phyloP scores from a whole-genome alignment of 169 alveolate species.

The Plasmodium sp. region DNA sequence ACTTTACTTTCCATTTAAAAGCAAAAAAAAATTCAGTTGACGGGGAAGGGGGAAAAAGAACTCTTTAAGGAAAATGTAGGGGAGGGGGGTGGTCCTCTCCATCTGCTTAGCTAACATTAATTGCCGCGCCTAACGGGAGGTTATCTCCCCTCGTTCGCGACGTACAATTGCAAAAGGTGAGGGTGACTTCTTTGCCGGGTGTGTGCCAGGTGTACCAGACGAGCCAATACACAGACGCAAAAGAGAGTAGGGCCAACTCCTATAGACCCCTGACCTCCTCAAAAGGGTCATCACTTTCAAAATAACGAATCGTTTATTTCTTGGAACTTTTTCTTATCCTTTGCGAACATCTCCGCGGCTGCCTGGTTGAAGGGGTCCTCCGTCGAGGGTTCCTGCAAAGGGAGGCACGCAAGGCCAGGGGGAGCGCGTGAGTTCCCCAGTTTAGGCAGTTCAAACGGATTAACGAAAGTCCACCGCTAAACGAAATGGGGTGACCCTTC shows the following conservation, averaged over 20 bases:
- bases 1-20: not conserved
- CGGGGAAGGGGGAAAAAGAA: not conserved
- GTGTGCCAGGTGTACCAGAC: not conserved
- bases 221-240: not conserved
- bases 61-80: too few species aligned
- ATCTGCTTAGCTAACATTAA: not conserved
- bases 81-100: not conserved
- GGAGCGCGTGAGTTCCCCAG: not conserved
- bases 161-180: not conserved
- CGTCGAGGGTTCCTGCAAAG: slow-evolving; percentile 64
- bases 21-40: not conserved
- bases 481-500: not conserved
- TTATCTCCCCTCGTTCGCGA: not conserved
- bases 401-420: not conserved
- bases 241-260: not conserved
- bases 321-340: slow-evolving; percentile 16
- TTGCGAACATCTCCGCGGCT: slow-evolving; percentile 51
- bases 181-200: not conserved
- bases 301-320: slow-evolving; percentile 49
- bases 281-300: not conserved
- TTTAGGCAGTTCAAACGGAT: not conserved
- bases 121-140: not conserved
- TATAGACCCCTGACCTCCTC: not conserved
- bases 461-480: not conserved
- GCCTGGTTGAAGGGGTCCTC: slow-evolving; percentile 55